Conservation (phyloP, 495 filamentous ascomycete genomes). For the Talaromyces stipitatus region DNA sequence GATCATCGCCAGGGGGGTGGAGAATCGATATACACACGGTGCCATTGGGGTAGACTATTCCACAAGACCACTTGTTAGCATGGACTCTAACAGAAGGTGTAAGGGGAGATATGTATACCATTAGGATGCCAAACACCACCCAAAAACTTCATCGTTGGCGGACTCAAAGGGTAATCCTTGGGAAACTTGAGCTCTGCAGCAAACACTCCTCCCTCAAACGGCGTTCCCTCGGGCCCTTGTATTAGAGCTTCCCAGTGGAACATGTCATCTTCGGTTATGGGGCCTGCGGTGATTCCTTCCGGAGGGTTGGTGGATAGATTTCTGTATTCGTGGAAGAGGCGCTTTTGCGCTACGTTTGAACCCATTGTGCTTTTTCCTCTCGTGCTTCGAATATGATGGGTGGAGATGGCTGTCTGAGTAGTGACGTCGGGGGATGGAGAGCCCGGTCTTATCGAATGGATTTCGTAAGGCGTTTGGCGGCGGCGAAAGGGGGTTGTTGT, state of each 20-base stretch:
- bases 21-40: conserved; percentile 96
- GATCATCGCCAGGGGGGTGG: conserved; percentile 96
- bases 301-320: conserved; percentile 75
- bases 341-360: conserved; percentile 67
- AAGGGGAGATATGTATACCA: conserved; percentile 42
- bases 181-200: conserved; percentile 92
- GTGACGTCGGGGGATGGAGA: not conserved
- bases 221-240: conserved; percentile 88
- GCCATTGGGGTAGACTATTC: conserved; percentile 79
- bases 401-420: not conserved
- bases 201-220: conserved; percentile 92
- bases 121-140: conserved; percentile 92
- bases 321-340: conserved; percentile 95
- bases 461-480: not conserved
- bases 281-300: conserved; percentile 92
- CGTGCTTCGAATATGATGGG: not conserved
- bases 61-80: not conserved
- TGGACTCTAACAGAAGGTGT: not conserved
- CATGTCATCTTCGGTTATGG: conserved; percentile 89
- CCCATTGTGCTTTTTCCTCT: conserved; percentile 15
- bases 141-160: conserved; percentile 89
- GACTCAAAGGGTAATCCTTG: conserved; percentile 88
- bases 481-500: not conserved
- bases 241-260: conserved; percentile 96
- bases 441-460: not conserved